Percentiles rank a stretch among this genome's conserved stretches.
Conservation (phyloP, 345 rosid species). For the Eucalyptus camaldulensis region DNA sequence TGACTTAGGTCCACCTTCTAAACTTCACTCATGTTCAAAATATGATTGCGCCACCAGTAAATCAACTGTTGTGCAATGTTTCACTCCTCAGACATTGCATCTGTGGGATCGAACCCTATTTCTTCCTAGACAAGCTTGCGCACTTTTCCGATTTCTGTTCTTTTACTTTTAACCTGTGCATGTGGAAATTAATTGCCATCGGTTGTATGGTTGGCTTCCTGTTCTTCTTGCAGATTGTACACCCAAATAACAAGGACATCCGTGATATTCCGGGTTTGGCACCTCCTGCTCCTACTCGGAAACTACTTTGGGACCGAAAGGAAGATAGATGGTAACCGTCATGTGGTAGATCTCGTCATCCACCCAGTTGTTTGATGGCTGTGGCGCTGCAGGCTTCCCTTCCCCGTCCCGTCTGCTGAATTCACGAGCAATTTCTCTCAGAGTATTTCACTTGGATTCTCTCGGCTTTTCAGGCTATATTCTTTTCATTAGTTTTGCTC, state of each 20-base stretch:
- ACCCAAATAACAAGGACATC: constrained; percentile 87
- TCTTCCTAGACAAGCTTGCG: not conserved
- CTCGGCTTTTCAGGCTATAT: not conserved
- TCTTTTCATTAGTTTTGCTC: not conserved
- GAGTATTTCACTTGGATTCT: not conserved
- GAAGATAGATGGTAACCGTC: not conserved
- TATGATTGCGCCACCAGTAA: not conserved
- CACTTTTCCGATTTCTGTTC: not conserved
- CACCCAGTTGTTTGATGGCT: not conserved
- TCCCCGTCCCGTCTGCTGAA: not conserved
- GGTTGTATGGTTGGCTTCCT: not conserved
- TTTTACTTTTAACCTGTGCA: not conserved
- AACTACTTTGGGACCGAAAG: constrained; percentile 43
- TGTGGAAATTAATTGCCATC: not conserved
- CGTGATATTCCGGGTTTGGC: constrained; percentile 86
- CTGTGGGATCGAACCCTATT: not conserved
- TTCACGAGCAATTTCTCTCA: not conserved
- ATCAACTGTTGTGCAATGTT: not conserved
- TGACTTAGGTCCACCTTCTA: not conserved
- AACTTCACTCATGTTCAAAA: not conserved
- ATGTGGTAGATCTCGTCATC: not conserved
- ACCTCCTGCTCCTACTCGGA: constrained; percentile 75
- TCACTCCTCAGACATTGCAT: not conserved
- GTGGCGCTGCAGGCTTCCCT: not conserved
- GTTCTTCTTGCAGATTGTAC: constrained; percentile 43